phyloP scores from a whole-genome alignment of 2,329 filamentous ascomycete species.

The Fusarium gaditjirri region DNA sequence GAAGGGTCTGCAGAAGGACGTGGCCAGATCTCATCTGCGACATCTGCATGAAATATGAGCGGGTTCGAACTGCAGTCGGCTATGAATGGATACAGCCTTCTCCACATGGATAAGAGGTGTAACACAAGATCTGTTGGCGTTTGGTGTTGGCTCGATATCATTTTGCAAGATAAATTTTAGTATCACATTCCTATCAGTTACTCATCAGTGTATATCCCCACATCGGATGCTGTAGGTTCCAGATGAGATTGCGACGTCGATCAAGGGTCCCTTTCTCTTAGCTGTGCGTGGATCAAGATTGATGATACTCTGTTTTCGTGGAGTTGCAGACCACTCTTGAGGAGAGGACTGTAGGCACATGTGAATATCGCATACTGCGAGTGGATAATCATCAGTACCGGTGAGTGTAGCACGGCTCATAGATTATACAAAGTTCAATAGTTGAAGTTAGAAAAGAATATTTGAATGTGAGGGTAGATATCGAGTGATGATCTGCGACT shows the following conservation, averaged over 20 bases:
- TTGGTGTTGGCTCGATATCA: not conserved
- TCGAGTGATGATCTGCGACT: not conserved
- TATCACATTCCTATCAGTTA: not conserved
- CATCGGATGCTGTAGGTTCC: not conserved
- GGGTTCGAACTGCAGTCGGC: not conserved
- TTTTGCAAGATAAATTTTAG: not conserved
- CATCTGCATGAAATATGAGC: not conserved
- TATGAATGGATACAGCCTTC: not conserved
- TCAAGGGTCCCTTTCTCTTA: not conserved
- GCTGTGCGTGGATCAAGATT: not conserved
- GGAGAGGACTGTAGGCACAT: not conserved
- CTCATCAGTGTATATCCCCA: not conserved
- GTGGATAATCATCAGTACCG: fast-evolving
- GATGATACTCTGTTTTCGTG: too few relatives aligned
- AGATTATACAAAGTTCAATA: not conserved
- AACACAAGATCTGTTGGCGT: not conserved
- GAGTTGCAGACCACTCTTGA: not conserved
- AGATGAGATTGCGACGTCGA: not conserved
- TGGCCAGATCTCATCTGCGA: not conserved
- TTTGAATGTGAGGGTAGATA: not conserved
- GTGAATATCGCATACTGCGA: fast-evolving
- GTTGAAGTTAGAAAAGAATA: not conserved
- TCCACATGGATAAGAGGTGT: not conserved
- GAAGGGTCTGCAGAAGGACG: too few relatives aligned
- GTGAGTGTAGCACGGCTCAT: not conserved